A percentile compares a stretch with the other conserved stretches of the same genome.
Evolutionary conservation across 495 filamentous ascomycete species (phyloP).

Genomic region (Bathelium albidoporum): DNA sequence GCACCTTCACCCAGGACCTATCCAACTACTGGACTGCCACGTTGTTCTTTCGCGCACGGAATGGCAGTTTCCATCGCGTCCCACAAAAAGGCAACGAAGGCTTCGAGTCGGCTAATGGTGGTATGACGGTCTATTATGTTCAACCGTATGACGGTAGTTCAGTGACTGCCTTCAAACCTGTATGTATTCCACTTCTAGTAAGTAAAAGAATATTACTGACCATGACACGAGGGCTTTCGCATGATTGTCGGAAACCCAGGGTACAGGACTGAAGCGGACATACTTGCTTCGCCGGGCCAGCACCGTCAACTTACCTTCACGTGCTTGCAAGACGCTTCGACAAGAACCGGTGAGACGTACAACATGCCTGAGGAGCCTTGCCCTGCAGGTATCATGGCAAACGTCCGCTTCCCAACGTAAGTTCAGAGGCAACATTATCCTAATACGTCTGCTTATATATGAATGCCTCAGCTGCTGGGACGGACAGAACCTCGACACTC

Average conservation of each 20-base stretch:
- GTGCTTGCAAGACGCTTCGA: slow-evolving; percentile 17
- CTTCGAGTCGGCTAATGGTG: slow-evolving; percentile 17
- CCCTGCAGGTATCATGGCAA: slow-evolving; percentile 22
- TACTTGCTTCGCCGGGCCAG: slow-evolving; percentile 7
- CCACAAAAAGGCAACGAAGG: slow-evolving; percentile 17
- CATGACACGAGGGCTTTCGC: slow-evolving; percentile 16
- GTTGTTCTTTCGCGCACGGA: slow-evolving; percentile 20
- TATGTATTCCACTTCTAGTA: neutral
- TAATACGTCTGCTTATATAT: neutral
- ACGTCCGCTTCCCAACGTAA: slow-evolving; percentile 20
- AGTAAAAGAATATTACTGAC: neutral
- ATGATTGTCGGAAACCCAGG: slow-evolving; percentile 20
- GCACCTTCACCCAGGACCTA: slow-evolving; percentile 22
- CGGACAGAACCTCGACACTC: slow-evolving; percentile 20
- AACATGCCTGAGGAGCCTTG: slow-evolving; percentile 20
- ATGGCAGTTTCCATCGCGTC: slow-evolving; percentile 21
- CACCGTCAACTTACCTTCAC: slow-evolving; percentile 17
- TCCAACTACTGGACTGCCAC: slow-evolving; percentile 25
- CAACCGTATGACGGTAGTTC: slow-evolving; percentile 10
- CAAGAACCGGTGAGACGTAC: slow-evolving; percentile 14
- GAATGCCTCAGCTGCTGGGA: slow-evolving; percentile 17
- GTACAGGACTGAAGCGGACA: slow-evolving; percentile 11
- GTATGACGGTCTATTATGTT: slow-evolving; percentile 22
- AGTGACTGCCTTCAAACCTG: slow-evolving; percentile 19
- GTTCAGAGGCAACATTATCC: neutral